Conservation (phyloP, 768 basidiomycete species). For the Hericium erinaceus region DNA sequence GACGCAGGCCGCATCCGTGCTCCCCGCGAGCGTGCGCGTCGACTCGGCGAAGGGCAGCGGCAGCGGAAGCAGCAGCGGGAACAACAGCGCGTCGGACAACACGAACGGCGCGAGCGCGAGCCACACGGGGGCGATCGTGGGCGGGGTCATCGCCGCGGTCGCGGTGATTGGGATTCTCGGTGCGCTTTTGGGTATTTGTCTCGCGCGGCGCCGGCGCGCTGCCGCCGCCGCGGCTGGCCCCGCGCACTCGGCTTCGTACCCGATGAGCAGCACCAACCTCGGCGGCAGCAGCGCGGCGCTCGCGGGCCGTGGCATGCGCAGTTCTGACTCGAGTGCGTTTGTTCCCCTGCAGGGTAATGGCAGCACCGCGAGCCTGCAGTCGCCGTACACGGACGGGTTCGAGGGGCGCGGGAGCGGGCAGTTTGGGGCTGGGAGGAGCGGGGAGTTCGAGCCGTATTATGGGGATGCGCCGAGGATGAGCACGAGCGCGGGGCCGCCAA, state of each 20-base stretch:
- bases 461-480: constrained; percentile 20
- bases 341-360: constrained; percentile 59
- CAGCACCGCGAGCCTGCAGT: constrained; percentile 33
- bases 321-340: constrained; percentile 62
- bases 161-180: constrained; percentile 43
- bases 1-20: constrained; percentile 27
- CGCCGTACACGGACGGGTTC: constrained; percentile 28
- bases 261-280: constrained; percentile 27
- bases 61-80: constrained; percentile 19
- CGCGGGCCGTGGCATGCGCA: constrained; percentile 26
- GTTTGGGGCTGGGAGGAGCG: constrained; percentile 13
- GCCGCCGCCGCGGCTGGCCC: constrained; percentile 15
- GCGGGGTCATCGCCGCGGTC: constrained; percentile 42
- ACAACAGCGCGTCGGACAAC: constrained; percentile 7
- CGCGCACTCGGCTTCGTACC: constrained; percentile 20
- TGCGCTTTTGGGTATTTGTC: constrained; percentile 41
- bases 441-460: constrained; percentile 30
- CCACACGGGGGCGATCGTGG: constrained; percentile 37
- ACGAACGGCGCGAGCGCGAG: constrained; percentile 19
- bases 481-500: constrained; percentile 9
- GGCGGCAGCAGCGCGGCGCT: constrained; percentile 21
- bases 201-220: constrained; percentile 43
- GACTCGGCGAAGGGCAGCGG: constrained; percentile 31
- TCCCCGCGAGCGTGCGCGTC: constrained; percentile 43
- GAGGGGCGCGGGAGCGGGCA: constrained; percentile 12